These are phyloP conservation scores for Glycine tomentella DNA, from an alignment of 306 rosid species.

Conservation along the genomic window DNA sequence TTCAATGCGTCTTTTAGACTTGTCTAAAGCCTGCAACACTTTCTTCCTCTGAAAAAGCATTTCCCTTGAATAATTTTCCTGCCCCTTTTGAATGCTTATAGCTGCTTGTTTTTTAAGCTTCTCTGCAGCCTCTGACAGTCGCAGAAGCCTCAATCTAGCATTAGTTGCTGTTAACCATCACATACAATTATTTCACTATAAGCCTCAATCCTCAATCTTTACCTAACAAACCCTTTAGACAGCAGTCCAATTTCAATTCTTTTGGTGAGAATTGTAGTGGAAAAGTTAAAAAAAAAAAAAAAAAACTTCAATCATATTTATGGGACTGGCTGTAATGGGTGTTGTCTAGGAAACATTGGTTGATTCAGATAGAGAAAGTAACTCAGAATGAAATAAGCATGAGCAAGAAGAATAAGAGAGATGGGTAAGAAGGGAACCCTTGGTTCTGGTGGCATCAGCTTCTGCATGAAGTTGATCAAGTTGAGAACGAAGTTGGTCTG, in stretches of 20 bases:
- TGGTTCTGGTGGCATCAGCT: slow-evolving; percentile 70
- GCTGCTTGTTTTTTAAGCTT: slow-evolving; percentile 87
- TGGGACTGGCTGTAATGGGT: neutral
- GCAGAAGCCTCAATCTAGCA: slow-evolving; percentile 83
- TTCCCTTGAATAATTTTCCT: slow-evolving; percentile 83
- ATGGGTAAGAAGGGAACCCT: slow-evolving; percentile 49
- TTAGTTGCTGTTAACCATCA: slow-evolving; percentile 69
- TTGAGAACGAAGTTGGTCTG: slow-evolving; percentile 73
- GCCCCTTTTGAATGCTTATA: slow-evolving; percentile 67
- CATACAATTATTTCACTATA: neutral
- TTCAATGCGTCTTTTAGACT: slow-evolving; percentile 78
- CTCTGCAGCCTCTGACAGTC: slow-evolving; percentile 96
- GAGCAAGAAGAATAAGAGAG: neutral
- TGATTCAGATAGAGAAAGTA: neutral
- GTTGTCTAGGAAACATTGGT: neutral
- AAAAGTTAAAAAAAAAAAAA: neutral
- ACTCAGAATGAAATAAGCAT: neutral
- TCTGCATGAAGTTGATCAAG: slow-evolving; percentile 81
- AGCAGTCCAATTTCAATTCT: neutral
- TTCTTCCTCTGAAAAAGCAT: slow-evolving; percentile 87
- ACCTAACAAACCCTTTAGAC: neutral
- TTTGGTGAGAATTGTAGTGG: neutral
- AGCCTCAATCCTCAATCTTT: neutral
- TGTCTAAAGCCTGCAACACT: slow-evolving; percentile 86
- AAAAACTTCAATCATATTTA: neutral